Percentiles rank a stretch among this genome's conserved stretches.
phyloP scores from a whole-genome alignment of 2,329 filamentous ascomycete species.

The Aspergillus clavatus region DNA sequence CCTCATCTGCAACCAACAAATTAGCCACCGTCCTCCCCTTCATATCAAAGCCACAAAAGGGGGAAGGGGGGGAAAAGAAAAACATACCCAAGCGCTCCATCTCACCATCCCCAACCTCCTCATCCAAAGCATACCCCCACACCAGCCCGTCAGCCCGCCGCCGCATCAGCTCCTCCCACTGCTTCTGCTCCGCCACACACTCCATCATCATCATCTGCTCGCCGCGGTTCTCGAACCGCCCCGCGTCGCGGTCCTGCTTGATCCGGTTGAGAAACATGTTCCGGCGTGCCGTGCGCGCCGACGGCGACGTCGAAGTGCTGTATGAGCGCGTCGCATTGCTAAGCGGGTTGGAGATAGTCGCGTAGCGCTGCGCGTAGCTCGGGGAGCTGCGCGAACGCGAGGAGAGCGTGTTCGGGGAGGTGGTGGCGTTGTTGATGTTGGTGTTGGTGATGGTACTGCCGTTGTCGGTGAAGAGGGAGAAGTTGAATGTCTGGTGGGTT shows the following conservation, averaged over 20 bases:
- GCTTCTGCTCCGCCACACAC: slow-evolving; percentile 34
- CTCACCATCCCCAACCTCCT: slow-evolving; percentile 20
- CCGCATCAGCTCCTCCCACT: slow-evolving; percentile 38
- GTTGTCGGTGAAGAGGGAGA: slow-evolving; percentile 1
- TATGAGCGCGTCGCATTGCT: slow-evolving; percentile 15
- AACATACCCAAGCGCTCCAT: slow-evolving; percentile 24
- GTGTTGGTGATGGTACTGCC: neutral
- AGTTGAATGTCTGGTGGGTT: slow-evolving; percentile 3
- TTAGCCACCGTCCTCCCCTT: neutral
- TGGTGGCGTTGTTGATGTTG: neutral
- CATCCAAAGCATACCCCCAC: slow-evolving; percentile 11
- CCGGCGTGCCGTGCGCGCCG: slow-evolving; percentile 33
- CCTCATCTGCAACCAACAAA: slow-evolving; percentile 16
- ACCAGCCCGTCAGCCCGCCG: slow-evolving; percentile 26
- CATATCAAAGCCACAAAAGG: neutral
- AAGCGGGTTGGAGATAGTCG: slow-evolving; percentile 31
- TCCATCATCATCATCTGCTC: slow-evolving; percentile 44
- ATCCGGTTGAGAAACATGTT: slow-evolving; percentile 41
- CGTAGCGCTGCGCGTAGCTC: slow-evolving; percentile 36
- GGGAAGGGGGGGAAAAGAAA: too few species aligned
- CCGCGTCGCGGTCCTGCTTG: slow-evolving; percentile 36
- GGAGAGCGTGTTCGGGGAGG: slow-evolving; percentile 11
- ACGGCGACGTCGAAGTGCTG: slow-evolving; percentile 18
- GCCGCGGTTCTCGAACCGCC: slow-evolving; percentile 36
- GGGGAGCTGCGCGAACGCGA: slow-evolving; percentile 14